Conservation (phyloP, 1,284 basidiomycete genomes). For the Earliella scabrosa region DNA sequence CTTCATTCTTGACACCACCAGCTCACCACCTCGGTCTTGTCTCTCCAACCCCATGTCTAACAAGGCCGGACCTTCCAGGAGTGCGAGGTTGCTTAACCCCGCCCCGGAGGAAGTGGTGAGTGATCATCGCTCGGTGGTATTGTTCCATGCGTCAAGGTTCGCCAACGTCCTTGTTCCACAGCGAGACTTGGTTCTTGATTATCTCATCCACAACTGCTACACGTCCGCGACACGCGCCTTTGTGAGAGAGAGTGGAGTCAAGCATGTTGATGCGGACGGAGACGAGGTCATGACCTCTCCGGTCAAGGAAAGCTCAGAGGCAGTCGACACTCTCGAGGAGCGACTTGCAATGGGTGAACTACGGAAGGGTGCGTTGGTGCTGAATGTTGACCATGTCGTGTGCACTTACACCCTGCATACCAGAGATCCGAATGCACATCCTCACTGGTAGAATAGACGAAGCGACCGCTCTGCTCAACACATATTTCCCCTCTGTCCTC, state of each 20-base stretch:
- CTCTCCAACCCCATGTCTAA: slow-evolving; percentile 8
- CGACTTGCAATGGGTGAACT: slow-evolving; percentile 52
- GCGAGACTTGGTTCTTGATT: slow-evolving; percentile 82
- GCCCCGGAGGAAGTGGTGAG: slow-evolving; percentile 28
- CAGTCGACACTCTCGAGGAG: slow-evolving; percentile 35
- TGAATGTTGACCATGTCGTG: background rate
- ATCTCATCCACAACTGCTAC: slow-evolving; percentile 78
- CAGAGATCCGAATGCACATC: slow-evolving; percentile 71
- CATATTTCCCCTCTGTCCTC: slow-evolving; percentile 73
- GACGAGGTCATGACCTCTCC: slow-evolving; percentile 53
- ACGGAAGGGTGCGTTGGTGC: slow-evolving; percentile 56
- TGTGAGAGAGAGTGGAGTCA: slow-evolving; percentile 62
- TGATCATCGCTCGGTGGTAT: background rate
- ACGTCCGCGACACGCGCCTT: slow-evolving; percentile 74
- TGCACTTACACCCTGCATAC: slow-evolving; percentile 10
- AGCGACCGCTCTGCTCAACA: slow-evolving; percentile 67
- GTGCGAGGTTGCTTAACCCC: slow-evolving; percentile 20
- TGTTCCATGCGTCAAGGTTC: background rate
- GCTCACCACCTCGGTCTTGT: too few species aligned
- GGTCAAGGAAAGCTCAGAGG: slow-evolving; percentile 23
- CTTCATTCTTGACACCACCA: too few species aligned
- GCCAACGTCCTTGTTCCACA: slow-evolving; percentile 30
- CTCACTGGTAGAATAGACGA: slow-evolving; percentile 72
- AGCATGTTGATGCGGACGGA: slow-evolving; percentile 69
- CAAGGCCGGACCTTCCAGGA: slow-evolving; percentile 9